Evolutionary conservation across 495 filamentous ascomycete species (phyloP).

Genomic region (Amphirosellinia nigrospora): DNA sequence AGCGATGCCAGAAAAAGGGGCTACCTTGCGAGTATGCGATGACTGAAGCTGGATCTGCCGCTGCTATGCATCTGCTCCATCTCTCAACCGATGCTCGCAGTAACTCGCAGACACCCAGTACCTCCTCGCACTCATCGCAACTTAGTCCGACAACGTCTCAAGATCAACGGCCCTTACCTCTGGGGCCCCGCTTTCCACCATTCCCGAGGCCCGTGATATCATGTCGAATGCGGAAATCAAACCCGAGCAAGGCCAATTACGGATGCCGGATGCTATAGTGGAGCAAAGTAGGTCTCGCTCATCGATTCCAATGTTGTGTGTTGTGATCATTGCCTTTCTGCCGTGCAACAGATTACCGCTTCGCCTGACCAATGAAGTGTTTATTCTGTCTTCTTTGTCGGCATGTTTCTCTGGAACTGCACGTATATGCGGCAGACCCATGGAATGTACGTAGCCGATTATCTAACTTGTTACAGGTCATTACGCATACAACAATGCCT

Average conservation of each 20-base stretch:
- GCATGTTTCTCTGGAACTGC: background rate
- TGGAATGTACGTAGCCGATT: background rate
- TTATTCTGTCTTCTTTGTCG: background rate
- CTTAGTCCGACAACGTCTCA: conserved; percentile 6
- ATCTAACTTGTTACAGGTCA: conserved; percentile 15
- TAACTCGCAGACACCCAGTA: conserved; percentile 16
- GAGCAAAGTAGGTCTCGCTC: conserved; percentile 31
- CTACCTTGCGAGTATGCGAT: conserved; percentile 53
- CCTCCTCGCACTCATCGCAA: background rate
- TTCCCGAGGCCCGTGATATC: conserved; percentile 16
- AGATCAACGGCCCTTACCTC: conserved; percentile 16
- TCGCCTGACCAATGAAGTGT: background rate
- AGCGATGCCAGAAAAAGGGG: conserved; percentile 54
- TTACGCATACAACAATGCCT: conserved; percentile 19
- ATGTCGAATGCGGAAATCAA: conserved; percentile 25
- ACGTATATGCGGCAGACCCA: background rate
- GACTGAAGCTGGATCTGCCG: conserved; percentile 41
- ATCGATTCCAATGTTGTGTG: background rate
- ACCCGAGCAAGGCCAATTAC: conserved; percentile 35
- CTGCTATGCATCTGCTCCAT: conserved; percentile 44
- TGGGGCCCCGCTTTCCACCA: conserved; percentile 21
- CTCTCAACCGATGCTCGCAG: conserved; percentile 37
- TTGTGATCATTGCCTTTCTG: background rate
- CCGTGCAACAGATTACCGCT: background rate
- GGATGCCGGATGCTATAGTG: conserved; percentile 38